Conservation (phyloP, 768 basidiomycete genomes). For the Boletales sp. region DNA sequence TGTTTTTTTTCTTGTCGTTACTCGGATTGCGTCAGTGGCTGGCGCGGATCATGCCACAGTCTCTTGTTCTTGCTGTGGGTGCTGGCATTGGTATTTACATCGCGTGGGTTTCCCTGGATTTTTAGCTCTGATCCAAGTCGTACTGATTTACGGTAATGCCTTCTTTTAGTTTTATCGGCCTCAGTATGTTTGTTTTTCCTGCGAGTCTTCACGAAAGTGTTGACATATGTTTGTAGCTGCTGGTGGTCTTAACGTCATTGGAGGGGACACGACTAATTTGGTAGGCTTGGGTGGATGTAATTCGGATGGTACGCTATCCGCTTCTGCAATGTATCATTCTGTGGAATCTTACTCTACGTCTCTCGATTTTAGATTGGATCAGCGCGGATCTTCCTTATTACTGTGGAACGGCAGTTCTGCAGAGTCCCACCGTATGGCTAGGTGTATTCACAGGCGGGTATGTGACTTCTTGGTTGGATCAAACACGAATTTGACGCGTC, state of each 20-base stretch:
- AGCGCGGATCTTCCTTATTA: conserved; percentile 47
- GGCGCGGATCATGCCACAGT: conserved; percentile 84
- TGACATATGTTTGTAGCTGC: conserved; percentile 39
- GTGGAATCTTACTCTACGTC: conserved; percentile 6
- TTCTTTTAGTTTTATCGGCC: conserved; percentile 61
- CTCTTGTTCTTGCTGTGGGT: conserved; percentile 79
- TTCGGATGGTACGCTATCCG: conserved; percentile 37
- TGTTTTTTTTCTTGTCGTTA: conserved; percentile 77
- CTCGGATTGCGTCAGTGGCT: conserved; percentile 89
- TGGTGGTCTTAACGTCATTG: conserved; percentile 70
- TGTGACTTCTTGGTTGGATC: conserved; percentile 16
- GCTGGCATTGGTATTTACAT: conserved; percentile 88
- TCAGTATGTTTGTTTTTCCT: conserved; percentile 42
- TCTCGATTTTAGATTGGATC: conserved; percentile 38
- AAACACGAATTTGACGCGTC: background rate
- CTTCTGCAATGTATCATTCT: conserved; percentile 1
- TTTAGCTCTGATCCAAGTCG: background rate
- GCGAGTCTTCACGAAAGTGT: background rate
- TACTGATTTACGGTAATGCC: conserved; percentile 10
- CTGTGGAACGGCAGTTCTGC: conserved; percentile 63
- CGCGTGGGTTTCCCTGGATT: conserved; percentile 47
- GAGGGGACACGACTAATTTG: conserved; percentile 65
- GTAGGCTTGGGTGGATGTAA: conserved; percentile 77
- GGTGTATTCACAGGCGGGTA: conserved; percentile 83
- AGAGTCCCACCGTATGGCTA: conserved; percentile 81